phyloP scores from a whole-genome alignment of 345 rosid genomes.

The Brassica rapa region DNA sequence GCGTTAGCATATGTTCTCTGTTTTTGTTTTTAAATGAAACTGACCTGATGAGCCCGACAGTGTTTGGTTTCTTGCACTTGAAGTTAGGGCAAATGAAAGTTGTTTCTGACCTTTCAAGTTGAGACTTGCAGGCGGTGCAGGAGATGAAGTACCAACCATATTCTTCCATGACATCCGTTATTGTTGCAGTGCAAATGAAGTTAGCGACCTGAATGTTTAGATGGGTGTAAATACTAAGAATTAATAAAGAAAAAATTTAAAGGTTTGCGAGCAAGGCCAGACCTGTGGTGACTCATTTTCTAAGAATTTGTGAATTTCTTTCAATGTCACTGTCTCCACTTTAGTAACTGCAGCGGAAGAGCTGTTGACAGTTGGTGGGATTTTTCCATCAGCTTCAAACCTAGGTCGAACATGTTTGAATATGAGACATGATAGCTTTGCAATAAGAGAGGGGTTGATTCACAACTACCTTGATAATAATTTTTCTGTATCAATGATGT shows the following conservation, averaged over 20 bases:
- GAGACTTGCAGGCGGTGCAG: not conserved
- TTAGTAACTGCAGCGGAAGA: not conserved
- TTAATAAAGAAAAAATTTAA: too few relatives aligned
- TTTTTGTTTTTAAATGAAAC: not conserved
- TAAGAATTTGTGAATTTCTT: not conserved
- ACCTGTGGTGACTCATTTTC: not conserved
- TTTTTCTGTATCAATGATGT: not conserved
- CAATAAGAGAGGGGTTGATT: not conserved
- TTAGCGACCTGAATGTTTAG: not conserved
- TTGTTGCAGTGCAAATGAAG: not conserved
- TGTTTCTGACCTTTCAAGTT: not conserved
- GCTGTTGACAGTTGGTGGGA: not conserved
- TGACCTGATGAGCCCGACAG: not conserved
- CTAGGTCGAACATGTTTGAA: not conserved
- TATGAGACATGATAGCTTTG: not conserved
- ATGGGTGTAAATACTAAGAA: not conserved
- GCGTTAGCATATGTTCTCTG: too few relatives aligned
- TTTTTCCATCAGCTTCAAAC: not conserved
- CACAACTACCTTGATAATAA: not conserved
- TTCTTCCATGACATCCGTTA: not conserved
- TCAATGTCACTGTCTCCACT: not conserved
- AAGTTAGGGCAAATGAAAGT: not conserved
- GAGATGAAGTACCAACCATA: not conserved
- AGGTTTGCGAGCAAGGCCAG: not conserved
- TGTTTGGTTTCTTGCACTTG: not conserved